Conservation (phyloP, 345 rosid genomes). For the Brassica juncea region DNA sequence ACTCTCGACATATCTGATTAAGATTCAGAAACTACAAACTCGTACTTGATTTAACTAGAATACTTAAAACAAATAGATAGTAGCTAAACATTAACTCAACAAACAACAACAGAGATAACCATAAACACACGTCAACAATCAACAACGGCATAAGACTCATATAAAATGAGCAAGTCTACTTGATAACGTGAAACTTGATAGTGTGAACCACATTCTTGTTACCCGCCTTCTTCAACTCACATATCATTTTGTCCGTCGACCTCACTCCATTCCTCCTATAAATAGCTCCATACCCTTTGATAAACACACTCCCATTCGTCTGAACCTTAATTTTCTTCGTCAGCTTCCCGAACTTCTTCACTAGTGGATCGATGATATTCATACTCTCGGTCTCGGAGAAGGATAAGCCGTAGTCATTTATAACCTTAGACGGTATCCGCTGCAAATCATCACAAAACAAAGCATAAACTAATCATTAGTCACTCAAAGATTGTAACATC, state of each 20-base stretch:
- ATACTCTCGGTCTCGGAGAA: slow-evolving; percentile 14
- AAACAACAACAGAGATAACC: background rate
- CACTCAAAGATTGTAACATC: background rate
- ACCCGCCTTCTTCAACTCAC: slow-evolving; percentile 12
- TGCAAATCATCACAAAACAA: slow-evolving; percentile 9
- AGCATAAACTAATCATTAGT: background rate
- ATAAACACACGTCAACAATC: background rate
- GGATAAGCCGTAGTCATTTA: slow-evolving; percentile 22
- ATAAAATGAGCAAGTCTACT: background rate
- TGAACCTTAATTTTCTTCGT: slow-evolving; percentile 13
- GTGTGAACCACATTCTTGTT: slow-evolving; percentile 23
- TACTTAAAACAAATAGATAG: too few relatives aligned
- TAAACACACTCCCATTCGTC: slow-evolving; percentile 1
- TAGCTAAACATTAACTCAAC: background rate
- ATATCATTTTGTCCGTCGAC: slow-evolving; percentile 15
- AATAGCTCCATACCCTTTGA: slow-evolving; percentile 21
- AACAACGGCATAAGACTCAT: background rate
- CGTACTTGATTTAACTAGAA: background rate
- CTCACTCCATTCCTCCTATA: slow-evolving; percentile 21
- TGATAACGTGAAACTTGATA: slow-evolving; percentile 21
- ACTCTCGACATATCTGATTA: background rate
- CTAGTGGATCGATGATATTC: slow-evolving; percentile 12
- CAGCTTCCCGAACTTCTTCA: background rate
- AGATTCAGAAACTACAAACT: background rate
- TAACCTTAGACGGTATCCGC: slow-evolving; percentile 15